Percentiles rank a stretch among this genome's conserved stretches.
These are phyloP conservation scores for Xylaria acuta DNA, from an alignment of 495 filamentous ascomycete genomes.

Conservation along the genomic window DNA sequence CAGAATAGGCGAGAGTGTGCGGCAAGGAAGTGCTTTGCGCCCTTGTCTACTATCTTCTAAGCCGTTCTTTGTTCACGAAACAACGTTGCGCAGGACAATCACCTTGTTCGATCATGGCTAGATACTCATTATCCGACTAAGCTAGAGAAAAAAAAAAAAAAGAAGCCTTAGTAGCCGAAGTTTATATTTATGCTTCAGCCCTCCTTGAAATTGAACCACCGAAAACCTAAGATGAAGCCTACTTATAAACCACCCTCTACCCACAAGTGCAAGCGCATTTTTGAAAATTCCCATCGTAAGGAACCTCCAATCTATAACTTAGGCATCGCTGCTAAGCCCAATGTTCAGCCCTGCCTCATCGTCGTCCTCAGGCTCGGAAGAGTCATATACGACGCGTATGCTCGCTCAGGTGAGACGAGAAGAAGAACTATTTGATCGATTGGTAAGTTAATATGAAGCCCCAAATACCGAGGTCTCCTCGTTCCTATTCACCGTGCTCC, in stretches of 20 bases:
- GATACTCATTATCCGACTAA: neutral
- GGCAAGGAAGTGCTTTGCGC: neutral
- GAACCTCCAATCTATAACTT: neutral
- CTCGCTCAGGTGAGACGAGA: neutral
- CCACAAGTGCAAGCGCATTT: neutral
- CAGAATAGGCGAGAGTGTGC: neutral
- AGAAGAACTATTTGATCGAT: slow-evolving; percentile 1
- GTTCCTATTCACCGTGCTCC: neutral
- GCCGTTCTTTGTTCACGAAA: neutral
- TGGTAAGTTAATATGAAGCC: neutral
- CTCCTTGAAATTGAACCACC: neutral
- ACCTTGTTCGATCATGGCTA: neutral
- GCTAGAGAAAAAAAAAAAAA: neutral
- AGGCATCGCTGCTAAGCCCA: neutral
- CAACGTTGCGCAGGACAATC: neutral
- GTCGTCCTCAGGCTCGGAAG: slow-evolving; percentile 10
- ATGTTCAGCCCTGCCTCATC: slow-evolving; percentile 1
- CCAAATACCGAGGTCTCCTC: neutral
- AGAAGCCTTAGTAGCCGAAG: neutral
- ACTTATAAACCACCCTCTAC: neutral
- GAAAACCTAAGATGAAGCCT: neutral
- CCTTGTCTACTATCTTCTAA: neutral
- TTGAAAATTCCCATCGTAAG: neutral
- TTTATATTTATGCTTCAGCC: neutral
- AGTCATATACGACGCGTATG: slow-evolving; percentile 21